Base-by-base conservation (phyloP, 441 rosid genomes). In the Brassica hybrid region DNA sequence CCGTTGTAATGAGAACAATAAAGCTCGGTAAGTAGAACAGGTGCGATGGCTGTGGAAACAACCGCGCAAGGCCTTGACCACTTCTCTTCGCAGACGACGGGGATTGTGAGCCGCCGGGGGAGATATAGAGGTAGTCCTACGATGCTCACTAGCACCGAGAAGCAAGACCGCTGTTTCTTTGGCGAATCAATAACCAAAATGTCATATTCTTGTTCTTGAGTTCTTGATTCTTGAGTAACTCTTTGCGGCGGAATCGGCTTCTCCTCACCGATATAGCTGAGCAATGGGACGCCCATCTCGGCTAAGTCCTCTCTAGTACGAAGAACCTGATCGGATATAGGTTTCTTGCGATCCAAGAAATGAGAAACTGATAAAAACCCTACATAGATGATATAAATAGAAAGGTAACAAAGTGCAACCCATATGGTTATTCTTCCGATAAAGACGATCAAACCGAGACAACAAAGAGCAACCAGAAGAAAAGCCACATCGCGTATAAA, bases 21-120 rank as follows among this genome's bases (percentile, higher is more conserved):
- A 32, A 92, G 84, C n/a, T 73, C 79, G 23, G 92, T 77, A 34
- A 94, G 69, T 10, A 92, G 86, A 69, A 88, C 32, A 17, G 97
- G 97, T n/a, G 94, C 90, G 2, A 92, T 38, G 45, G 87, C 82
- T 8, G 85, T 95, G 12, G 95, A 90, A 41, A 80, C 76, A 48
- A 91, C 88, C 2, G 93, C 93, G 34, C 82, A 69, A 76, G 93
- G 90, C 78, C 87, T 88, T 8, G 92, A 92, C 98, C 98, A 94
- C 78, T 79, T 82, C 41, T 85, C 79, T 75, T 90, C 88, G 60
- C 81, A 66, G 32, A 86, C 84, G 14, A 89, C 85, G 2, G 97
- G 98, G 75, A 92, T 92, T 10, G 98, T 94, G 79, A 94, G 79
- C 72, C 98, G 85, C 69, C 97, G 80, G 0, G 97, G 95, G 50